A percentile compares a stretch with the other conserved stretches of the same genome.
phyloP scores from a whole-genome alignment of 164 flowering plant species.

The Akebia trifoliata region DNA sequence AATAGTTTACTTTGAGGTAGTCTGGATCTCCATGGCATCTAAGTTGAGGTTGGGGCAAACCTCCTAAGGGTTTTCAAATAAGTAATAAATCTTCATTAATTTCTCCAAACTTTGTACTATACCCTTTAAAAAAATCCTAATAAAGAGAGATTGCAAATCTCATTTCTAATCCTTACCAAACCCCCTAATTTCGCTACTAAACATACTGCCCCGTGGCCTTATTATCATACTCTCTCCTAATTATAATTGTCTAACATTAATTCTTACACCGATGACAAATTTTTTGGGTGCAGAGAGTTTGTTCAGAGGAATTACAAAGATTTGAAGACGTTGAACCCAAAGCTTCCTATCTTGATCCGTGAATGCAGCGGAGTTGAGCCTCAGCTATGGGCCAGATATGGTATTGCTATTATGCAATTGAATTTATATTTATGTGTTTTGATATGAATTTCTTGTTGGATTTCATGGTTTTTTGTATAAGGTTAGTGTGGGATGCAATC shows the following conservation, averaged over 20 bases:
- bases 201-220: background rate
- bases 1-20: too few species aligned
- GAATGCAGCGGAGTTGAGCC: constrained; percentile 70
- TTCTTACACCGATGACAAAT: background rate
- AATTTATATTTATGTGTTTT: background rate
- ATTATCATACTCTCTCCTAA: background rate
- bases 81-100: too few species aligned
- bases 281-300: constrained; percentile 40
- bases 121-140: too few species aligned
- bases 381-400: constrained; percentile 87
- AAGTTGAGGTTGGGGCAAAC: background rate
- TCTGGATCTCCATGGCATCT: background rate
- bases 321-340: constrained; percentile 75
- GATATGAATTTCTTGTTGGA: background rate
- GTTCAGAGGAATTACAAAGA: constrained; percentile 81
- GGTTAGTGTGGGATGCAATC: background rate
- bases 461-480: background rate
- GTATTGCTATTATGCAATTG: constrained; percentile 19
- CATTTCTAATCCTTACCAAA: too few species aligned
- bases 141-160: too few species aligned
- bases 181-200: too few species aligned
- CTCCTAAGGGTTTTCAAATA: too few species aligned
- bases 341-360: constrained; percentile 76
- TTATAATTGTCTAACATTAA: background rate
- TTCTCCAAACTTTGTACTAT: too few species aligned